These are phyloP conservation scores for Phylloporus sp. DNA, from an alignment of 768 basidiomycete genomes.

Conservation along the genomic window DNA sequence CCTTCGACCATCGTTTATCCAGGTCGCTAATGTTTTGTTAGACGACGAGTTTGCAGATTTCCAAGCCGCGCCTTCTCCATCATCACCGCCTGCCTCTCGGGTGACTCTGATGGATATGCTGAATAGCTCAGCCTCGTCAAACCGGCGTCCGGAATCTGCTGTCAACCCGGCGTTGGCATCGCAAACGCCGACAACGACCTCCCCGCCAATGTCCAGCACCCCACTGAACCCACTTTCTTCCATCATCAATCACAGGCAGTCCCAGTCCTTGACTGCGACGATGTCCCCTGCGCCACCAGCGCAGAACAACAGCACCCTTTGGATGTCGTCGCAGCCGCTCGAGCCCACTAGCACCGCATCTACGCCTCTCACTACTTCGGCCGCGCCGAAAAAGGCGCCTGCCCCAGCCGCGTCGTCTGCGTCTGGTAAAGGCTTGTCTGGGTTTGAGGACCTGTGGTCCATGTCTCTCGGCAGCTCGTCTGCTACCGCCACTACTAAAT, in stretches of 20 bases:
- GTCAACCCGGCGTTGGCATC: conserved; percentile 8
- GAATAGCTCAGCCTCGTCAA: conserved; percentile 29
- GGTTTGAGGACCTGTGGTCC: conserved; percentile 89
- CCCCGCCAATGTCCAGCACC: conserved; percentile 27
- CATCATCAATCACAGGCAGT: conserved; percentile 20
- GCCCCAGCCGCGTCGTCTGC: conserved; percentile 22
- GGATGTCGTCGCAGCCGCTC: conserved; percentile 27
- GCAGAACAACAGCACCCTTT: conserved; percentile 21
- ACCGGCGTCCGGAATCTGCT: conserved; percentile 9
- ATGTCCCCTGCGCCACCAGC: conserved; percentile 14
- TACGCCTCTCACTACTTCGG: conserved; percentile 8
- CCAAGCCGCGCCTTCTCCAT: conserved; percentile 60
- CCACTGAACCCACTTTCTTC: conserved; percentile 25
- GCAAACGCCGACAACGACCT: conserved; percentile 12
- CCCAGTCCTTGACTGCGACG: conserved; percentile 15
- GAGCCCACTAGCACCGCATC: conserved; percentile 16
- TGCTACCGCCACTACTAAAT: conserved; percentile 31
- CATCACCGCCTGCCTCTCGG: conserved; percentile 32
- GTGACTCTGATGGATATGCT: conserved; percentile 50
- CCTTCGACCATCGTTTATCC: neutral
- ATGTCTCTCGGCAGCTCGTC: conserved; percentile 60
- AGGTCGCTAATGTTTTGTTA: conserved; percentile 20
- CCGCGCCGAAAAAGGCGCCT: conserved; percentile 14
- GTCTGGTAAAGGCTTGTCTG: conserved; percentile 40
- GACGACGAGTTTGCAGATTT: conserved; percentile 89